Percentiles rank a stretch among this genome's conserved stretches.
Conservation (phyloP, 2,329 filamentous ascomycete species). For the Colletotrichum sojae region DNA sequence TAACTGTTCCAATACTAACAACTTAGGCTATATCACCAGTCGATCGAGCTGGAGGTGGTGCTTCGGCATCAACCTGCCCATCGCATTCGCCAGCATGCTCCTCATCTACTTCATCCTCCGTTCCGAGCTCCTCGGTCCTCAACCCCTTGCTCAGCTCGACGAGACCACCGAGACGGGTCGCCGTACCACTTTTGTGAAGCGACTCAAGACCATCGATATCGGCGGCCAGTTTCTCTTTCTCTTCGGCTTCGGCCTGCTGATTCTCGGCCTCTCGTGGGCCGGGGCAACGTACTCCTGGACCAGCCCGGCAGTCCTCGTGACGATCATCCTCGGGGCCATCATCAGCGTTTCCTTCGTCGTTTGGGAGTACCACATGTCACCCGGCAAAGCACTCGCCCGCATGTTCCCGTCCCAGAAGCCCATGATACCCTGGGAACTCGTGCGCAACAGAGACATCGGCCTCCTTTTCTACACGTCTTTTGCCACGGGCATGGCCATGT, state of each 20-base stretch:
- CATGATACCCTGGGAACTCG: constrained; percentile 75
- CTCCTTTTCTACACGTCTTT: constrained; percentile 76
- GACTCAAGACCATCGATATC: constrained; percentile 68
- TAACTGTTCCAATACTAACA: not conserved
- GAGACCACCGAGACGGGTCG: constrained; percentile 53
- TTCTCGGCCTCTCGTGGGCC: constrained; percentile 70
- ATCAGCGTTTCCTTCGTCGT: constrained; percentile 59
- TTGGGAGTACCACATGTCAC: constrained; percentile 69
- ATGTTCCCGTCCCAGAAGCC: constrained; percentile 68
- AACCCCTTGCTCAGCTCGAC: constrained; percentile 61
- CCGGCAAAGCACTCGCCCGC: constrained; percentile 60
- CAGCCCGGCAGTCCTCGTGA: constrained; percentile 62
- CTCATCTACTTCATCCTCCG: constrained; percentile 70
- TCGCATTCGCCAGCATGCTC: constrained; percentile 65
- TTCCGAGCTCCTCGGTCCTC: constrained; percentile 69
- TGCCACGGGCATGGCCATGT: constrained; percentile 69
- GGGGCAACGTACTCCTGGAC: constrained; percentile 68
- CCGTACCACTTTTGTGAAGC: constrained; percentile 54
- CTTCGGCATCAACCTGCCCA: constrained; percentile 75
- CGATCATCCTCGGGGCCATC: constrained; percentile 61
- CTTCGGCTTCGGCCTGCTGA: constrained; percentile 66
- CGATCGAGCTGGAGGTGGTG: constrained; percentile 74
- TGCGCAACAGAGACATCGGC: constrained; percentile 69
- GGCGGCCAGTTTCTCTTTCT: constrained; percentile 71
- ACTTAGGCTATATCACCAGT: constrained; percentile 62